Conservation (phyloP, 345 rosid genomes). For the Gossypioides kirkii region DNA sequence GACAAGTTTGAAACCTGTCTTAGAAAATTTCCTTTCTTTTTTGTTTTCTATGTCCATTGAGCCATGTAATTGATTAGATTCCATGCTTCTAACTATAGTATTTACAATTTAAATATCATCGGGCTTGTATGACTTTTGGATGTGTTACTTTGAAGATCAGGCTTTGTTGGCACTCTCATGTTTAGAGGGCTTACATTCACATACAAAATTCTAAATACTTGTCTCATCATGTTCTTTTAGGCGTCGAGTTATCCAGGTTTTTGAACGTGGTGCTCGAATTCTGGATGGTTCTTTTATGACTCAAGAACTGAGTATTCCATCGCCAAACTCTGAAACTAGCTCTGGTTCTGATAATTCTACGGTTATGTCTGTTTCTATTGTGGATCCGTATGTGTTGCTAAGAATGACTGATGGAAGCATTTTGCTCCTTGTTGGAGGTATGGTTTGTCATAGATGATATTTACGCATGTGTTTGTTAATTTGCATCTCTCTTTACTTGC, state of each 20-base stretch:
- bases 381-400: slow-evolving; percentile 83
- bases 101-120: background rate
- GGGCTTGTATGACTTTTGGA: background rate
- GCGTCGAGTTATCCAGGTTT: slow-evolving; percentile 93
- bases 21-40: background rate
- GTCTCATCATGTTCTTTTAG: slow-evolving; percentile 34
- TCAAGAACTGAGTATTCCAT: slow-evolving; percentile 77
- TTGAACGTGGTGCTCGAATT: slow-evolving; percentile 86
- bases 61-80: background rate
- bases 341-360: slow-evolving; percentile 62
- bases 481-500: slow-evolving; percentile 10
- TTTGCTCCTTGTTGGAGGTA: slow-evolving; percentile 93
- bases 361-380: slow-evolving; percentile 80
- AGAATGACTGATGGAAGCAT: slow-evolving; percentile 90
- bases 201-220: background rate
- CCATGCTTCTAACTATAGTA: background rate
- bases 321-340: slow-evolving; percentile 60
- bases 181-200: background rate
- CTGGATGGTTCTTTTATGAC: slow-evolving; percentile 97
- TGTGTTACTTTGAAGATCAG: background rate
- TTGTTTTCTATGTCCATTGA: background rate
- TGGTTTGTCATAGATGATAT: slow-evolving; percentile 1
- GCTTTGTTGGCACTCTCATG: background rate
- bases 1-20: slow-evolving; percentile 1
- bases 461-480: background rate